A percentile compares a stretch with the other conserved stretches of the same genome.
Conservation (phyloP, 192 early-diverging fungal species). For the Dispira parvispora region DNA sequence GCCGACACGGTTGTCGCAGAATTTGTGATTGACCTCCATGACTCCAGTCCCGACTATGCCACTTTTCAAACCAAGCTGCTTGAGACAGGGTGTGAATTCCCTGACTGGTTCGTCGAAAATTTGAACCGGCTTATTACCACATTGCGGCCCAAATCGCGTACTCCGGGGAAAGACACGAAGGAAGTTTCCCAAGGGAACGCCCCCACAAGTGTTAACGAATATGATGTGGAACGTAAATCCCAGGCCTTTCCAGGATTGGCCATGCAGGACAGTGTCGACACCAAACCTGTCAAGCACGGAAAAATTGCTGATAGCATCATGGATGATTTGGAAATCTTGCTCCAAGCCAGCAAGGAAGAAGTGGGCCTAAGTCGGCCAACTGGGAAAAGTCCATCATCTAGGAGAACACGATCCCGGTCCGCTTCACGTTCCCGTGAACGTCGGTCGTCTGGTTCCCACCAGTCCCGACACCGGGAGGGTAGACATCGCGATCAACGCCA, state of each 20-base stretch:
- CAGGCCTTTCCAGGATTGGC: conserved; percentile 67
- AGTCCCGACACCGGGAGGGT: conserved; percentile 15
- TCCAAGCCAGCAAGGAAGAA: conserved; percentile 26
- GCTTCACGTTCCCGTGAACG: neutral
- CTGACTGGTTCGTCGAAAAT: conserved; percentile 61
- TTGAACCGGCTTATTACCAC: conserved; percentile 79
- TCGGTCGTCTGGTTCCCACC: conserved; percentile 8
- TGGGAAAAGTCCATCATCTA: neutral
- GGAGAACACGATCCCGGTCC: neutral
- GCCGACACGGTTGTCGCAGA: conserved; percentile 84
- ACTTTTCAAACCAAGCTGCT: conserved; percentile 52
- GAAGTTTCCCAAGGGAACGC: conserved; percentile 6
- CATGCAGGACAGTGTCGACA: neutral
- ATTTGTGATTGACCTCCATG: conserved; percentile 78
- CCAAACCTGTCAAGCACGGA: too few relatives aligned
- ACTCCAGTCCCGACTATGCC: conserved; percentile 35
- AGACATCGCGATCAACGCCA: conserved; percentile 11
- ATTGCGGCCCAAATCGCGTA: conserved; percentile 42
- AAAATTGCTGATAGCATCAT: neutral
- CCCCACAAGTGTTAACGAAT: conserved; percentile 18
- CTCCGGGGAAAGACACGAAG: neutral
- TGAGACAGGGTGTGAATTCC: conserved; percentile 65
- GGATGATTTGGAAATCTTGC: neutral
- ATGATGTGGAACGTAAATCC: conserved; percentile 35
- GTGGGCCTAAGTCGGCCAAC: conserved; percentile 15